These are phyloP conservation scores for Wallacemonas sp. DNA, from an alignment of 208 protist species.

Conservation along the genomic window DNA sequence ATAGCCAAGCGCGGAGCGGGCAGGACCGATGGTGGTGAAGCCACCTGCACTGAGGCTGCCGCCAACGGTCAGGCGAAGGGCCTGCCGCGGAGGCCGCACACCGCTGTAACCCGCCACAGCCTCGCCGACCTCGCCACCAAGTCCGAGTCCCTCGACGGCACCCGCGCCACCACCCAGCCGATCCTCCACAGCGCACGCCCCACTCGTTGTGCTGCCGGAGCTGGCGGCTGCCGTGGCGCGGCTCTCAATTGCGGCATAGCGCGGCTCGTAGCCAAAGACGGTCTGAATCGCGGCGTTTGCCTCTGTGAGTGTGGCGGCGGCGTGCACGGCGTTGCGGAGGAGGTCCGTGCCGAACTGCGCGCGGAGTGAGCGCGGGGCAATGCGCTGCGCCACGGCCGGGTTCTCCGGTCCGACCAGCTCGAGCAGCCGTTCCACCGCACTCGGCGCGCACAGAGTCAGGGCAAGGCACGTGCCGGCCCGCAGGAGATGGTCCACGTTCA, in stretches of 20 bases:
- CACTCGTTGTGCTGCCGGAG: background rate
- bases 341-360: constrained; percentile 59
- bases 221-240: background rate
- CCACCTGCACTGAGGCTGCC: background rate
- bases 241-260: constrained; percentile 12
- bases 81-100: background rate
- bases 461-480: constrained; percentile 64
- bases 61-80: background rate
- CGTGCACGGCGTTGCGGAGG: constrained; percentile 68
- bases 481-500: constrained; percentile 49
- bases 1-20: background rate
- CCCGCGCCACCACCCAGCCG: background rate
- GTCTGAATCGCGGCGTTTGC: constrained; percentile 39
- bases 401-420: constrained; percentile 71
- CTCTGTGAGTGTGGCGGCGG: constrained; percentile 48
- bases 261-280: constrained; percentile 66
- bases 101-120: background rate
- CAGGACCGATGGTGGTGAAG: background rate
- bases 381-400: constrained; percentile 45
- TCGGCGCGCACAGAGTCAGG: constrained; percentile 47
- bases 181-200: background rate
- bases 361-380: constrained; percentile 48
- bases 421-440: constrained; percentile 62
- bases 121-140: background rate
- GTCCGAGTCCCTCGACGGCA: background rate